A percentile compares a stretch with the other conserved stretches of the same genome.
Conservation (phyloP, 495 filamentous ascomycete genomes). For the Cercophora newfieldiana region DNA sequence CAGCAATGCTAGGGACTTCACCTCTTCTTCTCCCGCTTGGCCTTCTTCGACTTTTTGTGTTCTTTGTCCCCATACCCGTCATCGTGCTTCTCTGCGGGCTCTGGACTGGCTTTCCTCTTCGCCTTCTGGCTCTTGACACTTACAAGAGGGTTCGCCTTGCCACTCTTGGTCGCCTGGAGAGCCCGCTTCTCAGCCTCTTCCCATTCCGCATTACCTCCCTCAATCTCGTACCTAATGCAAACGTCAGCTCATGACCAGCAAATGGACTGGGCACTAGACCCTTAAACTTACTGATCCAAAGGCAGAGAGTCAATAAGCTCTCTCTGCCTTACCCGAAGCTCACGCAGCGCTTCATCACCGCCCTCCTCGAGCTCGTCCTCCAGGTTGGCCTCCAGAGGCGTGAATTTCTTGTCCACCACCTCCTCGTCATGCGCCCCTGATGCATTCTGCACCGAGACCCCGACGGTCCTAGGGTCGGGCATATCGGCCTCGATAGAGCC, state of each 20-base stretch:
- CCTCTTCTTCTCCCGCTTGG: conserved; percentile 46
- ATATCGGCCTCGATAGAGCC: conserved; percentile 70
- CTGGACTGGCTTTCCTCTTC: conserved; percentile 79
- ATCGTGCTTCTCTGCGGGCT: conserved; percentile 58
- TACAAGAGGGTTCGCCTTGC: conserved; percentile 68
- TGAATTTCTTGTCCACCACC: conserved; percentile 60
- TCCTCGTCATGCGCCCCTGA: conserved; percentile 60
- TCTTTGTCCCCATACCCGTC: conserved; percentile 57
- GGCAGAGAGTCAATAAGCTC: conserved; percentile 87
- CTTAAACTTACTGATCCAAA: conserved; percentile 74
- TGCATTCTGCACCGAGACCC: conserved; percentile 56
- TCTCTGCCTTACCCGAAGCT: conserved; percentile 70
- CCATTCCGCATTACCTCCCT: conserved; percentile 70
- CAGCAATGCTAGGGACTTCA: conserved; percentile 1
- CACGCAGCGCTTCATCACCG: conserved; percentile 69
- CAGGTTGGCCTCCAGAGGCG: conserved; percentile 67
- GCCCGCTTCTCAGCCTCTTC: conserved; percentile 81
- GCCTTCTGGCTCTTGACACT: conserved; percentile 73
- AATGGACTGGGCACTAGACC: not conserved
- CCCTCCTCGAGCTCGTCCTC: conserved; percentile 87
- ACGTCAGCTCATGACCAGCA: conserved; percentile 39
- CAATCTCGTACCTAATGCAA: conserved; percentile 76
- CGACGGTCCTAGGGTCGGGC: conserved; percentile 57
- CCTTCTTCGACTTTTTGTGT: conserved; percentile 58
- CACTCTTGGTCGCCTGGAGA: conserved; percentile 51